A percentile compares a stretch with the other conserved stretches of the same genome.
Evolutionary conservation across 192 early-diverging fungal species (phyloP).

Genomic region (Mortierella claussenii): DNA sequence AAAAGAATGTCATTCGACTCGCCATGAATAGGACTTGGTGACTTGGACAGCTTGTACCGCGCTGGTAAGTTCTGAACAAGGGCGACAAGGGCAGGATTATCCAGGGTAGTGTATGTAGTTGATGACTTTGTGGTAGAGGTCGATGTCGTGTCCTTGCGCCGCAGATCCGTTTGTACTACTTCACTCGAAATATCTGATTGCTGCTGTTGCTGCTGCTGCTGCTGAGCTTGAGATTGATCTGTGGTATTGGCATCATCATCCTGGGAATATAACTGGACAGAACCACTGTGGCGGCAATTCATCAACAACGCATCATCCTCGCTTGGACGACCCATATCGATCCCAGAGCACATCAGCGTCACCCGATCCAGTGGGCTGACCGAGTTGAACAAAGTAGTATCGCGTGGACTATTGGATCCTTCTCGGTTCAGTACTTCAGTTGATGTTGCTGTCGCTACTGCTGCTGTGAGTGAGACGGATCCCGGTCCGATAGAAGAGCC

Average conservation of each 20-base stretch:
- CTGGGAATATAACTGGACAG: constrained; percentile 12
- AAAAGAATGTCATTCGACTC: constrained; percentile 59
- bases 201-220: not conserved
- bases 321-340: constrained; percentile 15
- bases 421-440: constrained; percentile 20
- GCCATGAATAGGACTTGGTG: constrained; percentile 52
- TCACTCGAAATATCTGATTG: not conserved
- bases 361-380: constrained; percentile 60
- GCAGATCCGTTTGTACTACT: not conserved
- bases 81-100: constrained; percentile 26
- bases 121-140: constrained; percentile 45
- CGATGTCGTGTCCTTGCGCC: constrained; percentile 41
- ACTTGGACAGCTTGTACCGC: constrained; percentile 51
- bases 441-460: constrained; percentile 24
- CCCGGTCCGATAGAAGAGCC: constrained; percentile 30
- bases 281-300: constrained; percentile 9
- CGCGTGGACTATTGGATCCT: constrained; percentile 24
- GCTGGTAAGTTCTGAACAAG: constrained; percentile 55
- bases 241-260: not conserved
- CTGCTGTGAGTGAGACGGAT: constrained; percentile 9
- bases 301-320: constrained; percentile 11
- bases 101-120: constrained; percentile 20
- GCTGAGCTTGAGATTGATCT: not conserved
- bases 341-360: constrained; percentile 47
- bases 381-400: constrained; percentile 46